Evolutionary conservation across 257 asterid genomes (phyloP), one percentile per base, ranked within the genome.

Genomic region (Datura wrightii): DNA sequence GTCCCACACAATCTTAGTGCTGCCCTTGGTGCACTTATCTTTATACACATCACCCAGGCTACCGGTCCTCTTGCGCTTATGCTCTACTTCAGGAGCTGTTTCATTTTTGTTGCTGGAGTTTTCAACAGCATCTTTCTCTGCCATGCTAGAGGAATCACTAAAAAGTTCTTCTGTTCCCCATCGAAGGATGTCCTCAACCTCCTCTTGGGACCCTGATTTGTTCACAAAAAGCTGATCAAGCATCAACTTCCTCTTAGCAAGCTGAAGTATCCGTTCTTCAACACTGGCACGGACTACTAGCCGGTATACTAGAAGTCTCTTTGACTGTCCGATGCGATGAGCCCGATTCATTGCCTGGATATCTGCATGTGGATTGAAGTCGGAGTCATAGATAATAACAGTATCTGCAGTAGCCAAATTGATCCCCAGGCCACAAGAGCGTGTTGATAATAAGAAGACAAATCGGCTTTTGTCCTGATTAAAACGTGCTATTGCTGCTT

Each of bases 131-230:
- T 90, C 94, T 87, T 92, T 94, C 80, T 87, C 92, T 41, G 83
- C 82, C 87, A 83, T 66, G 76, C 82, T 81, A 84, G 92, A 82
- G 69, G 94, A 90, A 89, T 95, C 98, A 60, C 91, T 80, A 90
- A 97, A 97, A 88, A 97, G 99, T 90, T 97, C 96, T 88, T 95
- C 98, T 1, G 99, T 97, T 76, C 99, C 99, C 99, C 99, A 97
- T 85, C 93, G 93, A 54, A 97, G 89, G 54, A 97, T 97, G 84
- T 97, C 98, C 82, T 95, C 98, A 89, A 97, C 95, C 90, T 97
- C 98, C 91, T 97, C 95, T 83, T 88, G 98, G 1, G 98, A 94
- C 58, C 97, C 99, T 84, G 98, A 93, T 90, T 97, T 97, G 89
- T 92, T 94, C 81, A 95, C 98, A 83, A 97, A 97, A 80, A 97